Base-by-base conservation (phyloP, 225 moss, liverwort and hornwort species). In the Pleurozium schreberi region DNA sequence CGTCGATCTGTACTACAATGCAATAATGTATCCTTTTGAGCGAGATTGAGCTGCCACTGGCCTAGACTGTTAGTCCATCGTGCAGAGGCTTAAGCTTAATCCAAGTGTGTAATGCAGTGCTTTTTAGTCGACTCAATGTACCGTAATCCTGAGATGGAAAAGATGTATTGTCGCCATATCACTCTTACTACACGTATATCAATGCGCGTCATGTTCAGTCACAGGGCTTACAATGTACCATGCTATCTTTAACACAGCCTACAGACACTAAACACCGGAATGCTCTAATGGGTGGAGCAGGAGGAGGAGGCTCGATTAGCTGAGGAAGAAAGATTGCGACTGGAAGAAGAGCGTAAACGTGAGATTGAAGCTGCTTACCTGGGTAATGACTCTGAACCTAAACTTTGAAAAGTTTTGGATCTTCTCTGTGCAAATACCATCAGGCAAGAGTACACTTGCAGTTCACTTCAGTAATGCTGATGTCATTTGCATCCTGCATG, bases 341-440 rank as follows among this genome's bases (percentile, higher is more conserved):
- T 66, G 61, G 92, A 95, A 85, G 92, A 90, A 86, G 91, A 90
- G 45, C 90, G 94, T 3, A 86, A 94, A 69, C 92, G 85, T 62
- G 92, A 93, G 79, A 94, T 95, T 85, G 92, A 94, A 91, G 88
- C 90, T 52, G 95, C 95, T 86, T 95, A 95, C 85, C 66, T 94
- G 25, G 95, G 95, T 94, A 86, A 74, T 57, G 55, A 62, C 82
- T 75, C 38, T 30, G 8, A 83, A 61, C 52, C 16, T n/a, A 25
- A 21, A 88, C 55, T 31, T 40, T 76, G 26, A 76, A 57, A 60
- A 55, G 14, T 47, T 28, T n/a, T 57, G 36, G 17, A 17, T 49
- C 14, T 55, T 61, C 60, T 43, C 27, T 61, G 9, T 4, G 68
- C 33, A 86, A 43, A 65, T 68, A 64, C 11, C 62, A 49, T 43